These are phyloP conservation scores for Nitzschia sp. DNA, from an alignment of 108 stramenopile species.

Conservation along the genomic window DNA sequence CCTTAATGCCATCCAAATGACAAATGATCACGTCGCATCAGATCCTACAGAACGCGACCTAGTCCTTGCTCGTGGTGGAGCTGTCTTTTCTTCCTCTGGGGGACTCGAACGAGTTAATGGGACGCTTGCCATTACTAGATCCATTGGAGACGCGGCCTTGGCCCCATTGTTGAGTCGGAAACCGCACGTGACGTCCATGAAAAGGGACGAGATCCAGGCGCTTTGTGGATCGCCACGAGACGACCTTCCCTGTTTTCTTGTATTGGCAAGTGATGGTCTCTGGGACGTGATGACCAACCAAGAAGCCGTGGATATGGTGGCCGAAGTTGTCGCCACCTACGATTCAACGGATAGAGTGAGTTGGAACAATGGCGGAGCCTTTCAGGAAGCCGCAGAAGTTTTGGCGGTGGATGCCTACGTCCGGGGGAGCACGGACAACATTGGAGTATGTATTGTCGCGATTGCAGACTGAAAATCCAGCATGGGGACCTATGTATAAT, in stretches of 20 bases:
- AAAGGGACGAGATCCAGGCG: slow-evolving; percentile 41
- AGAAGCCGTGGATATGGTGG: slow-evolving; percentile 85
- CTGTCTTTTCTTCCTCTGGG: slow-evolving; percentile 54
- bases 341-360: slow-evolving; percentile 24
- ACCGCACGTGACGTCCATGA: slow-evolving; percentile 70
- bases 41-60: slow-evolving; percentile 56
- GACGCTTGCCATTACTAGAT: slow-evolving; percentile 86
- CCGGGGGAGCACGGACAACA: slow-evolving; percentile 91
- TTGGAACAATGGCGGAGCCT: slow-evolving; percentile 47
- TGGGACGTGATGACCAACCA: slow-evolving; percentile 94
- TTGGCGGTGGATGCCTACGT: slow-evolving; percentile 90
- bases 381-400: slow-evolving; percentile 81
- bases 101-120: slow-evolving; percentile 87
- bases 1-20: slow-evolving; percentile 67
- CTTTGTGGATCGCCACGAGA: slow-evolving; percentile 34
- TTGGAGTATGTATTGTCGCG: slow-evolving; percentile 86
- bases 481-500: background rate
- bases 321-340: slow-evolving; percentile 28
- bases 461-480: background rate
- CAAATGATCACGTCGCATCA: slow-evolving; percentile 85
- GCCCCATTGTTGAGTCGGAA: slow-evolving; percentile 59
- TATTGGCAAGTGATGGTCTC: slow-evolving; percentile 93
- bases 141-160: slow-evolving; percentile 80
- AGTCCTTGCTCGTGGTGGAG: slow-evolving; percentile 72
- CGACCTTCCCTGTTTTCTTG: slow-evolving; percentile 72